Evolutionary conservation across 805 yeast genomes (phyloP).

Genomic region (Ogataea pini): DNA sequence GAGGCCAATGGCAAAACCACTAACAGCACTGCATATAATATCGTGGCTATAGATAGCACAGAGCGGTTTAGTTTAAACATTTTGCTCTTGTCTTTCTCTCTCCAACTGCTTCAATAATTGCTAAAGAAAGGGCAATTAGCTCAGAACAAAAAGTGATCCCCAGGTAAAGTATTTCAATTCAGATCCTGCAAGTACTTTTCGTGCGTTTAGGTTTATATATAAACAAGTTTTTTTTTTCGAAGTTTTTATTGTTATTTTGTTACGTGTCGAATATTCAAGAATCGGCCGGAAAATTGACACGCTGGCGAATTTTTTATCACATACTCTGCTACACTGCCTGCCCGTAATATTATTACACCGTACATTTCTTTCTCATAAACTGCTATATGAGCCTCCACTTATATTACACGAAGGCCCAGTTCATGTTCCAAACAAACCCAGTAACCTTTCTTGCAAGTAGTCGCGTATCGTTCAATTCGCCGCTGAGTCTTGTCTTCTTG

Average conservation of each 20-base stretch:
- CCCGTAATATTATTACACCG: not conserved
- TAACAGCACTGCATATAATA: constrained; percentile 32
- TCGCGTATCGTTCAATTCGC: not conserved
- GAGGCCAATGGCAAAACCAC: constrained; percentile 33
- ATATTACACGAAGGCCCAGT: not conserved
- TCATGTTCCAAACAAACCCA: not conserved
- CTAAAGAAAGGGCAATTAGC: not conserved
- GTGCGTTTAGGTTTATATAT: constrained; percentile 4
- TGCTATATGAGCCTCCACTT: not conserved
- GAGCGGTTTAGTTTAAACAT: constrained; percentile 32
- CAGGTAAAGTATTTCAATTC: not conserved
- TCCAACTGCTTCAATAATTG: constrained; percentile 1
- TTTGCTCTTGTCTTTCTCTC: not conserved
- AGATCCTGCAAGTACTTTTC: constrained; percentile 1
- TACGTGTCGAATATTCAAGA: constrained; percentile 26
- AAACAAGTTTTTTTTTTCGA: constrained; percentile 1
- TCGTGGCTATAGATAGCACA: constrained; percentile 27
- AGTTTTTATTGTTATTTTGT: constrained; percentile 6
- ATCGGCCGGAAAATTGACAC: constrained; percentile 17
- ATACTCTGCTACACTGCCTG: not conserved
- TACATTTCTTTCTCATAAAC: too few species aligned
- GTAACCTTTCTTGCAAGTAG: not conserved
- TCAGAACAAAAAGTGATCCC: not conserved
- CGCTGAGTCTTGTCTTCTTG: not conserved
- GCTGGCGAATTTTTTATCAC: constrained; percentile 15